Base-by-base conservation (phyloP, 2,329 filamentous ascomycete genomes). In the Fusarium torreyae region DNA sequence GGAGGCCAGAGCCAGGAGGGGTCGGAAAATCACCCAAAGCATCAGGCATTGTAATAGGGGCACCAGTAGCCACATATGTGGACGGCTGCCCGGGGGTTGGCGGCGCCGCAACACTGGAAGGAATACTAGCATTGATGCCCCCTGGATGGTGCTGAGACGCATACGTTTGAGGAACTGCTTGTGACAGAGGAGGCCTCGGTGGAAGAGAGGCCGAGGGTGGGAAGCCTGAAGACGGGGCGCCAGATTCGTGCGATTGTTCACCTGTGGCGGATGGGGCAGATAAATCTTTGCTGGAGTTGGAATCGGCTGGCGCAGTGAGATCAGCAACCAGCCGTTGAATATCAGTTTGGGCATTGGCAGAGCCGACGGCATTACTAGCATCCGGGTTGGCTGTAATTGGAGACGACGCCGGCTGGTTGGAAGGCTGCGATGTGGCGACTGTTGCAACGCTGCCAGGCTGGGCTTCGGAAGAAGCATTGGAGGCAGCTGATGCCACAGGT, bases 181-280 rank as follows among this genome's bases (percentile, higher is more conserved):
- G 79, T 28, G 82, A 78, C 63, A 80, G 68, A 48, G 83, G 83
- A 50, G 83, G 84, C 72, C 82, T 81, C 57, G 83, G 77, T 72
- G 84, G 85, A 63, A 87, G 78, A 74, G 84, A 80, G 66, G 83
- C 76, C 39, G 81, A 74, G 33, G 77, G 75, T 68, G 78, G 77
- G 69, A 81, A 69, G 38, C 77, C 76, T 69, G 78, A 74, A 54
- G 74, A 66, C 63, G 76, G 66, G 71, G 75, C 63, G 49, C 72
- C 71, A 40, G 43, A 57, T 44, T 71, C 63, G 66, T 70, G 67
- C 53, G 66, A 74, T 46, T 61, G 68, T 59, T 76, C 76, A 60
- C 72, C 59, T 60, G 69, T 72, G 61, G 69, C 64, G 70, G 63
- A 57, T 53, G 61, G 64, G 58, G 75, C 58, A 63, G 70, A 70